Conservation (phyloP, 1,284 basidiomycete genomes). For the Malassezia japonica region DNA sequence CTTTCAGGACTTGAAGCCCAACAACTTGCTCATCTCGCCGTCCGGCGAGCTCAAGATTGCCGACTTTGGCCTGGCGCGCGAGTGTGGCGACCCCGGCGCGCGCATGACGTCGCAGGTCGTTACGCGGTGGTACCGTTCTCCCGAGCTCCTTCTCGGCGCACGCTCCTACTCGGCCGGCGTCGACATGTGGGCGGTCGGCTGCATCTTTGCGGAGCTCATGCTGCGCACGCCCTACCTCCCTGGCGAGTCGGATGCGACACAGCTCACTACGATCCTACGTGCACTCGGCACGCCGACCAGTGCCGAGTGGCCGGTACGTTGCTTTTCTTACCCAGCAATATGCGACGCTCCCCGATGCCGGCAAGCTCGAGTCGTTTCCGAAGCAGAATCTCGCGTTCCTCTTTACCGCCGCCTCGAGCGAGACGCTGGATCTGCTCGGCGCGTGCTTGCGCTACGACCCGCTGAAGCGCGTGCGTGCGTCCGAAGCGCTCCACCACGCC, state of each 20-base stretch:
- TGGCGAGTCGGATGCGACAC: conserved; percentile 90
- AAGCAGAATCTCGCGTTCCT: conserved; percentile 71
- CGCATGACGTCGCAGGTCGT: conserved; percentile 98
- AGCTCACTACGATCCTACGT: conserved; percentile 84
- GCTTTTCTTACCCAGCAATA: conserved; percentile 56
- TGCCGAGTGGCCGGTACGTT: conserved; percentile 82
- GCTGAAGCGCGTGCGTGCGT: conserved; percentile 65
- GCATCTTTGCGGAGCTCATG: conserved; percentile 92
- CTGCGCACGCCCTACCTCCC: conserved; percentile 84
- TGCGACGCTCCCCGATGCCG: conserved; percentile 52
- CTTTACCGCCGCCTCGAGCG: conserved; percentile 79
- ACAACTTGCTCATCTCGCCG: conserved; percentile 87
- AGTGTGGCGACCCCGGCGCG: conserved; percentile 81
- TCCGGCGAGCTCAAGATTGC: conserved; percentile 91
- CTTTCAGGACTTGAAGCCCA: conserved; percentile 78
- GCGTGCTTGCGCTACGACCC: conserved; percentile 80
- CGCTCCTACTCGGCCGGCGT: conserved; percentile 78
- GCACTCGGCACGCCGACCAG: conserved; percentile 91
- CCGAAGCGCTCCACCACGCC: conserved; percentile 33
- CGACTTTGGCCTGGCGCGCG: conserved; percentile 95
- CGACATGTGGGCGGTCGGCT: conserved; percentile 89
- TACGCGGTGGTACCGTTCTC: conserved; percentile 92
- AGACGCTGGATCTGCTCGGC: conserved; percentile 72
- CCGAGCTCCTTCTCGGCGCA: conserved; percentile 78
- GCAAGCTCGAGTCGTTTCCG: conserved; percentile 54